These are phyloP conservation scores for Camellia granthamiana DNA, from an alignment of 148 eudicot species.

Conservation along the genomic window DNA sequence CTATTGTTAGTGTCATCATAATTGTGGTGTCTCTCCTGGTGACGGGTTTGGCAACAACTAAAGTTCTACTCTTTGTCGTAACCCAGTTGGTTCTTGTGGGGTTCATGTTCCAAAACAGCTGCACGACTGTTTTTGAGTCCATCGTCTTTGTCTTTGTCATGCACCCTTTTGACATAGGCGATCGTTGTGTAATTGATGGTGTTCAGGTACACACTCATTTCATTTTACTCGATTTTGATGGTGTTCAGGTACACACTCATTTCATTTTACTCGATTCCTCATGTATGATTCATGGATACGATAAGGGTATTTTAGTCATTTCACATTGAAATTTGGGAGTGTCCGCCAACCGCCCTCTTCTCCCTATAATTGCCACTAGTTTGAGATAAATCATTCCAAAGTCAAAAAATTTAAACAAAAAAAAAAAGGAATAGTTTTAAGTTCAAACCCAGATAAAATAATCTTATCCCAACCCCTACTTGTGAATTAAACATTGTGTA, in stretches of 20 bases:
- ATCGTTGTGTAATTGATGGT: constrained; percentile 64
- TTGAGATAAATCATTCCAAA: too few species aligned
- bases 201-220: constrained; percentile 38
- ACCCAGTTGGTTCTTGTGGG: constrained; percentile 57
- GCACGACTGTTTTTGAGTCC: constrained; percentile 69
- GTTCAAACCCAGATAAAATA: too few species aligned
- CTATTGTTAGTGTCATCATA: constrained; percentile 48
- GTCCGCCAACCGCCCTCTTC: too few species aligned
- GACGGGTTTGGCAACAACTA: constrained; percentile 56
- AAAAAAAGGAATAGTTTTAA: too few species aligned
- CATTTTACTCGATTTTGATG: constrained; percentile 24
- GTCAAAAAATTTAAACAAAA: too few species aligned
- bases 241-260: constrained; percentile 40
- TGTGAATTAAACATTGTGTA: too few species aligned
- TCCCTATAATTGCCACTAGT: too few species aligned
- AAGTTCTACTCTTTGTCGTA: constrained; percentile 46
- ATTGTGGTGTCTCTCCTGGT: constrained; percentile 42
- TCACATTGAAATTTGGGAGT: too few species aligned
- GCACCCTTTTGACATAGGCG: constrained; percentile 46
- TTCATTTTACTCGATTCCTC: not conserved
- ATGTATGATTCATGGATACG: not conserved
- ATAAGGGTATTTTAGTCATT: too few species aligned
- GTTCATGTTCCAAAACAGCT: constrained; percentile 65
- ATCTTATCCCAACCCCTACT: too few species aligned
- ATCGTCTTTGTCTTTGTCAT: constrained; percentile 66